phyloP scores from a whole-genome alignment of 2,329 filamentous ascomycete genomes.

The Aspergillus thermomutatus region DNA sequence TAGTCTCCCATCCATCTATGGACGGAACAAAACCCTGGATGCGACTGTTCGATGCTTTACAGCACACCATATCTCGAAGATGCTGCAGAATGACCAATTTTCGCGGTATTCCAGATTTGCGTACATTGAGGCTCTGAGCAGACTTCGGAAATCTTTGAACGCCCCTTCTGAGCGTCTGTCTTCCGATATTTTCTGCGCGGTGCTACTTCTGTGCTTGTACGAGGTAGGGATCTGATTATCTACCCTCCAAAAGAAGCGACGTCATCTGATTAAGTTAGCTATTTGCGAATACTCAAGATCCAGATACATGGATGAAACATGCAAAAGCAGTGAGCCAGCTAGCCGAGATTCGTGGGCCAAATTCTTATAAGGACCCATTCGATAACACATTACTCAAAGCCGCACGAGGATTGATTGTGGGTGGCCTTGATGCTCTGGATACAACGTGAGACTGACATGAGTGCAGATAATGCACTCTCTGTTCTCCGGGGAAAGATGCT shows the following conservation, averaged over 20 bases:
- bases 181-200: constrained; percentile 26
- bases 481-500: constrained; percentile 26
- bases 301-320: constrained; percentile 30
- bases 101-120: constrained; percentile 21
- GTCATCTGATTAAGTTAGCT: constrained; percentile 16
- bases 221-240: constrained; percentile 20
- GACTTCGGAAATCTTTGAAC: constrained; percentile 20
- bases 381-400: constrained; percentile 24
- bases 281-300: constrained; percentile 22
- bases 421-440: background rate
- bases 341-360: constrained; percentile 20
- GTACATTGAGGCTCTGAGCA: constrained; percentile 23
- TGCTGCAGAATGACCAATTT: constrained; percentile 17
- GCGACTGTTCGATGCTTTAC: constrained; percentile 24
- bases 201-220: constrained; percentile 28
- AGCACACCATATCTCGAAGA: constrained; percentile 24
- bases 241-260: too few species aligned
- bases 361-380: constrained; percentile 19
- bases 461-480: constrained; percentile 28
- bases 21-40: constrained; percentile 22
- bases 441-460: background rate
- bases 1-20: constrained; percentile 24
- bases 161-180: constrained; percentile 18
- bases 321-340: constrained; percentile 26
- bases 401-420: constrained; percentile 25